Percentiles rank a stretch among this genome's conserved stretches.
Conservation (phyloP, 164 flowering plant species). For the Vitis rupestris region DNA sequence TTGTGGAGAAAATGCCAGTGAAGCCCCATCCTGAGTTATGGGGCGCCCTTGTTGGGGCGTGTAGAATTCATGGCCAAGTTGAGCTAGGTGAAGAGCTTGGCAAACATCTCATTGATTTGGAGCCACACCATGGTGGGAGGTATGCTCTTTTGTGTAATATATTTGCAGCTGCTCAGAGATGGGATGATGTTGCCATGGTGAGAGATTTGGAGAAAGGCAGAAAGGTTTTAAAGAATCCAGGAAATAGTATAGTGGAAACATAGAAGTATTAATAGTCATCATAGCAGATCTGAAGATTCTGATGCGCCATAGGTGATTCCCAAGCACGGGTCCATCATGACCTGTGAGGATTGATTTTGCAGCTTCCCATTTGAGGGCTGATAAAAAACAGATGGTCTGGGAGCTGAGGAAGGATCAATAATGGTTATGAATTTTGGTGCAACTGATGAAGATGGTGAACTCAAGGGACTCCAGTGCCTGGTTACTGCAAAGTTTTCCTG, state of each 20-base stretch:
- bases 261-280: too few species aligned
- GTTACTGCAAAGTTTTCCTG: too few species aligned
- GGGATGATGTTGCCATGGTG: conserved; percentile 32
- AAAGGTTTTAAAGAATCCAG: conserved; percentile 30
- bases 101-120: conserved; percentile 24
- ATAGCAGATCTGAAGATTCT: too few species aligned
- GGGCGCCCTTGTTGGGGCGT: conserved; percentile 38
- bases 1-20: conserved; percentile 27
- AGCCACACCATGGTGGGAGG: conserved; percentile 36
- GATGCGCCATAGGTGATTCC: too few species aligned
- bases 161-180: conserved; percentile 28
- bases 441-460: too few species aligned
- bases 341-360: too few species aligned
- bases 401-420: too few species aligned
- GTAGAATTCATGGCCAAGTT: conserved; percentile 34
- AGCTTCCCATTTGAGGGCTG: too few species aligned
- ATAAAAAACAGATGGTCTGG: too few species aligned
- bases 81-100: conserved; percentile 33
- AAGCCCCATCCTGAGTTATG: conserved; percentile 34
- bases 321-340: too few species aligned
- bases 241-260: conserved; percentile 19
- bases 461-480: too few species aligned
- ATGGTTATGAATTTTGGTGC: too few species aligned
- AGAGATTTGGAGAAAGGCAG: conserved; percentile 25
- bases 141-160: conserved; percentile 28